Evolutionary conservation across 164 flowering plant species (phyloP).

Genomic region (Nymphaea thermarum): DNA sequence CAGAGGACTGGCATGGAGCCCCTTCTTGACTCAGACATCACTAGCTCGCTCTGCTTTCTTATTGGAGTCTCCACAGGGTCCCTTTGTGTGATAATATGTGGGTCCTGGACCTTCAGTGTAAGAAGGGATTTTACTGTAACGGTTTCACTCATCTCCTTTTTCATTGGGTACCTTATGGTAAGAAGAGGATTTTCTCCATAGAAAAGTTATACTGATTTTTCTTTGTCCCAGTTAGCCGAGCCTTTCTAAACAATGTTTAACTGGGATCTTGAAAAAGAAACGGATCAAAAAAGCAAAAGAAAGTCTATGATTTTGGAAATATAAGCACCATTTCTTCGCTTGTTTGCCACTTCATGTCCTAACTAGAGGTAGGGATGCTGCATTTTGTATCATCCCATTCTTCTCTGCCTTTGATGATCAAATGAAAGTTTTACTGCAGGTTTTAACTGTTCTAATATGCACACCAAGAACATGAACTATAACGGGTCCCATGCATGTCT

Average conservation of each 20-base stretch:
- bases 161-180: conserved; percentile 84
- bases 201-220: not conserved
- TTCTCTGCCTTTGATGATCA: too few species aligned
- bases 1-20: conserved; percentile 42
- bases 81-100: conserved; percentile 56
- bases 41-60: conserved; percentile 76
- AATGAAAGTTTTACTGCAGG: too few species aligned
- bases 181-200: not conserved
- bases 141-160: conserved; percentile 54
- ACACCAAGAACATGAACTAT: too few species aligned
- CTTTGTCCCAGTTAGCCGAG: too few species aligned
- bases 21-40: conserved; percentile 77
- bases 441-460: too few species aligned
- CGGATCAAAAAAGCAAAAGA: not conserved
- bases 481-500: too few species aligned
- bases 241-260: not conserved
- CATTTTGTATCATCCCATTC: too few species aligned
- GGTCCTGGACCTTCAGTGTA: conserved; percentile 59
- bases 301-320: not conserved
- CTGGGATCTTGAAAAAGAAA: not conserved
- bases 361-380: not conserved
- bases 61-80: conserved; percentile 85
- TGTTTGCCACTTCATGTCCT: not conserved
- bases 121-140: conserved; percentile 56
- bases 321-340: not conserved